A percentile compares a stretch with the other conserved stretches of the same genome.
phyloP scores from a whole-genome alignment of 2,329 filamentous ascomycete genomes.

The Gnomoniopsis sp. region DNA sequence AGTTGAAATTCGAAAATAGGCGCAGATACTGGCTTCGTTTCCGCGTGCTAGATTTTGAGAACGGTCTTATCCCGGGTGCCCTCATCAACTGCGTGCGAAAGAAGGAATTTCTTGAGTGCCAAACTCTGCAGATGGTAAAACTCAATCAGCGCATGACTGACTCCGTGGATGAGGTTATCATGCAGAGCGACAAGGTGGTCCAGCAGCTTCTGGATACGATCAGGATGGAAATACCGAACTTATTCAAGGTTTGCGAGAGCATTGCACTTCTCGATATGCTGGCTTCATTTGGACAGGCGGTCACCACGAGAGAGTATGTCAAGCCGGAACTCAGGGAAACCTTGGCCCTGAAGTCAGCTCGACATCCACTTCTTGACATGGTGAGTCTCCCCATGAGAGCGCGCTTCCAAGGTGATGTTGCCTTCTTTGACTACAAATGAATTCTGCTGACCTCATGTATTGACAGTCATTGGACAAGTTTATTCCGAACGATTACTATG shows the following conservation, averaged over 20 bases:
- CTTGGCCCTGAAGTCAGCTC: slow-evolving; percentile 62
- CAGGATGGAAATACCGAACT: slow-evolving; percentile 63
- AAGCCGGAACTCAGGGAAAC: slow-evolving; percentile 61
- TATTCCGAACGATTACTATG: slow-evolving; percentile 88
- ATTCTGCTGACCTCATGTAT: background rate
- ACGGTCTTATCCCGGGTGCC: slow-evolving; percentile 56
- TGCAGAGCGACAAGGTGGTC: slow-evolving; percentile 76
- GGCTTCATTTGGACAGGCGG: slow-evolving; percentile 69
- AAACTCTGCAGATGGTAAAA: slow-evolving; percentile 81
- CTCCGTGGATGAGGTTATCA: slow-evolving; percentile 78
- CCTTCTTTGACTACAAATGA: background rate
- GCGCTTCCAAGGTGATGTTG: background rate
- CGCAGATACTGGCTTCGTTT: slow-evolving; percentile 80
- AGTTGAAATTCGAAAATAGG: slow-evolving; percentile 71
- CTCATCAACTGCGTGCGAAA: slow-evolving; percentile 76
- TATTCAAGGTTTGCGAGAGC: slow-evolving; percentile 84
- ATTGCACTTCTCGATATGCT: slow-evolving; percentile 88
- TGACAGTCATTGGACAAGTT: slow-evolving; percentile 49
- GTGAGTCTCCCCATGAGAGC: slow-evolving; percentile 30
- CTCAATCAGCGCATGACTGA: slow-evolving; percentile 74
- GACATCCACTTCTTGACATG: slow-evolving; percentile 68
- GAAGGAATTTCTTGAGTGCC: slow-evolving; percentile 78
- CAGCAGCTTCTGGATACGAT: slow-evolving; percentile 69
- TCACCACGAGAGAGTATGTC: slow-evolving; percentile 63
- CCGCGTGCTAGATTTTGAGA: slow-evolving; percentile 58